Evolutionary conservation across 306 rosid genomes (phyloP).

Genomic region (Rubus idaeus): DNA sequence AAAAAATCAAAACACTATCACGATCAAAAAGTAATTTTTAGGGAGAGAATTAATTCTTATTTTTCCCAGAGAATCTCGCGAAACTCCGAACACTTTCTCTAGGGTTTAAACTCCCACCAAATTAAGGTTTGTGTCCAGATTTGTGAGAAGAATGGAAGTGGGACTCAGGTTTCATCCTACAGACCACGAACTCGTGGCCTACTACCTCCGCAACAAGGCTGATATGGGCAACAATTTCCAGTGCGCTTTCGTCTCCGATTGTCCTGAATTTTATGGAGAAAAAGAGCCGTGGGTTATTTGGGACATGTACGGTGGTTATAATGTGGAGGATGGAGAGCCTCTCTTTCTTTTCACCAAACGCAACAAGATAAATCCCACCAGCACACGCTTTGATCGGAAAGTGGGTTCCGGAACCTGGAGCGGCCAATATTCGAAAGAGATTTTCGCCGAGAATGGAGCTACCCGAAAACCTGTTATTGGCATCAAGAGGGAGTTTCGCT

Average conservation of each 20-base stretch:
- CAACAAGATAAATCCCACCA: not conserved
- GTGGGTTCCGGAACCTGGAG: not conserved
- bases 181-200: not conserved
- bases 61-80: not conserved
- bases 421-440: not conserved
- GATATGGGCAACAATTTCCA: not conserved
- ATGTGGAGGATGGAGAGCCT: not conserved
- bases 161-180: not conserved
- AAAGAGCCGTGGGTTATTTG: not conserved
- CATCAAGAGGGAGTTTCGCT: not conserved
- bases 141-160: not conserved
- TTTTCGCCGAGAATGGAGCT: too few species aligned
- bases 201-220: not conserved
- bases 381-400: not conserved
- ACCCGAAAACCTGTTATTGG: not conserved
- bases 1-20: not conserved
- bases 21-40: not conserved
- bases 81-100: too few species aligned
- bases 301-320: not conserved
- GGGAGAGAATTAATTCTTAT: not conserved
- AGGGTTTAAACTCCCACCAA: too few species aligned
- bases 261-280: not conserved
- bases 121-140: too few species aligned
- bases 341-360: not conserved
- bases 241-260: not conserved